Base-by-base conservation (phyloP, 169 alveolate genomes). In the Cryptosporidium ubiquitum region DNA sequence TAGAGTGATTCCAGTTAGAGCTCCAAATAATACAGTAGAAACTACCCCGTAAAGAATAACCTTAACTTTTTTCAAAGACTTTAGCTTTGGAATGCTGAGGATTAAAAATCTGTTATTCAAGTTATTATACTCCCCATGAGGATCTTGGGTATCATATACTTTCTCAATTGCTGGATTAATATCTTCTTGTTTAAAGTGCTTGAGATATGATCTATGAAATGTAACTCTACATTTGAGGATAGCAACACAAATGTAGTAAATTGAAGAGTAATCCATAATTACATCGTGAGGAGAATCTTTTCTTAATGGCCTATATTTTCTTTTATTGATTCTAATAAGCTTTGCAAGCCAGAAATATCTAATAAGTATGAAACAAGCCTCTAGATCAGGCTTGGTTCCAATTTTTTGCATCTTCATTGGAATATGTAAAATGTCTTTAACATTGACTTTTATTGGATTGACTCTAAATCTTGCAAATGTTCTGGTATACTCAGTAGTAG, bases 331-430 rank as follows among this genome's bases (percentile, higher is more conserved):
- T 44, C 23, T 79, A 5, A 79, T 20, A 29, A 79, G 61, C 2
- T 44, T 64, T 9, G 75, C 89, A 26, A 40, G 49, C 89, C 89
- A 79, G 26, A 79, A 64, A 26, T 29, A 61, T 14, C 68, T 79
- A 31, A 79, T 23, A 18, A 79, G 40, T n/a, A 64, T 40, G 16
- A 79, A 42, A 20, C 89, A 79, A 4, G 89, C 33, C 58, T 79
- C 89, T 5, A 79, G 2, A 60, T 58, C 61, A 14, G 79, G 79
- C 16, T 31, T 61, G 29, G 35, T 58, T 37, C 75, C 89, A 18
- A 79, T 39, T 14, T 60, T 79, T 33, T 58, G 89, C 75, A 79
- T 79, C 69, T 52, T 79, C 89, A 79, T 79, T 26, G 89, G 89
- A 18, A 79, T 60, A 35, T 79, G 89, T 29, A 61, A 26, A 60